A percentile compares a stretch with the other conserved stretches of the same genome.
These are phyloP conservation scores for Penicillium sp. DNA, from an alignment of 2,329 filamentous ascomycete species.

Conservation along the genomic window DNA sequence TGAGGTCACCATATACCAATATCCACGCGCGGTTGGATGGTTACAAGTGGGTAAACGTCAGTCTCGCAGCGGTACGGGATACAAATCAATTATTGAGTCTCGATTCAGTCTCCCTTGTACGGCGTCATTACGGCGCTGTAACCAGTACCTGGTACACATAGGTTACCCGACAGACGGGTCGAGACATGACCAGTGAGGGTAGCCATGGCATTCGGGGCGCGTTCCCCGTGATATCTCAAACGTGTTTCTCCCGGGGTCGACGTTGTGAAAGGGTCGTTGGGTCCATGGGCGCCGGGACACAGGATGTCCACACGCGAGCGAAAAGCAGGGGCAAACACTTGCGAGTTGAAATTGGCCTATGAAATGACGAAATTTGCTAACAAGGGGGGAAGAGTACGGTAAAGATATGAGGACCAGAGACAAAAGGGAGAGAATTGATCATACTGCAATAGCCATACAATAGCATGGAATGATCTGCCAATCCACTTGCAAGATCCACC, in stretches of 20 bases:
- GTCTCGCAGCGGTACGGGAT: neutral
- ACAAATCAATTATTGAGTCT: neutral
- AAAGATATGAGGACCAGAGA: conserved; percentile 1
- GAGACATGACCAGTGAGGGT: neutral
- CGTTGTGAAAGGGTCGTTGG: neutral
- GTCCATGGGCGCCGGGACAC: neutral
- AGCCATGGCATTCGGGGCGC: neutral
- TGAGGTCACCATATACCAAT: neutral
- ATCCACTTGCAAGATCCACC: conserved; percentile 2
- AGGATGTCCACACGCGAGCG: neutral
- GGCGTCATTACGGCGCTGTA: neutral
- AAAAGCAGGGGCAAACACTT: neutral
- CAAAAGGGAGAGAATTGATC: neutral
- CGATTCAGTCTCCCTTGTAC: neutral
- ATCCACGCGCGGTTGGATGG: neutral
- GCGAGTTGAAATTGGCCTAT: neutral
- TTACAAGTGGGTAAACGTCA: neutral
- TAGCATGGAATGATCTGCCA: conserved; percentile 22
- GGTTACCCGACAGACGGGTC: neutral
- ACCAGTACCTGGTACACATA: conserved; percentile 4
- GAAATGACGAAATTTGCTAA: neutral
- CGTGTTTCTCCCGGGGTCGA: neutral
- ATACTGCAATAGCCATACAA: neutral
- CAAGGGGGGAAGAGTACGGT: neutral
- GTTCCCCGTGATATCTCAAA: conserved; percentile 6